phyloP scores from a whole-genome alignment of 169 alveolate genomes.

The Plasmodium gaboni region DNA sequence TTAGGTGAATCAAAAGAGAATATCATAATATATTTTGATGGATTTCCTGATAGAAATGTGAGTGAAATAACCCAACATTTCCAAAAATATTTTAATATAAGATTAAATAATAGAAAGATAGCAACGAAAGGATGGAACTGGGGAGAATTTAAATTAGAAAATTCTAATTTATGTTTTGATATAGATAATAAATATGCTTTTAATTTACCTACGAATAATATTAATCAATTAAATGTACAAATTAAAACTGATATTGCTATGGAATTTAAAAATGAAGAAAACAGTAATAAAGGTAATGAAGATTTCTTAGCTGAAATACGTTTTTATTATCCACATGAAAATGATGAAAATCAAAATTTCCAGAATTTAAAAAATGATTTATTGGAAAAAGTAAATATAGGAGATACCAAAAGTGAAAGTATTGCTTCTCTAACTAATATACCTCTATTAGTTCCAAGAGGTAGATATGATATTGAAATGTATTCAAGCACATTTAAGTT shows the following conservation, averaged over 20 bases:
- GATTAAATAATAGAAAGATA: constrained; percentile 76
- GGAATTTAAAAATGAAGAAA: constrained; percentile 82
- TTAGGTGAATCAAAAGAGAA: constrained; percentile 54
- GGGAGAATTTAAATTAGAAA: constrained; percentile 91
- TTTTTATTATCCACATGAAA: constrained; percentile 76
- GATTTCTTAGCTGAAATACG: constrained; percentile 67
- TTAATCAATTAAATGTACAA: constrained; percentile 89
- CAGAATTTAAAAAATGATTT: constrained; percentile 77
- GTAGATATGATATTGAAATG: constrained; percentile 95
- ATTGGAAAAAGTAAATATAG: constrained; percentile 93
- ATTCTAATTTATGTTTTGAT: constrained; percentile 79
- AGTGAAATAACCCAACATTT: constrained; percentile 90
- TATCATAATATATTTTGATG: constrained; percentile 61
- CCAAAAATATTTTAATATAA: constrained; percentile 85
- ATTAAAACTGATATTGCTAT: constrained; percentile 91
- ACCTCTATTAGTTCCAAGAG: constrained; percentile 96
- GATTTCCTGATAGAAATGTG: constrained; percentile 76
- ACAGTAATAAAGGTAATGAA: constrained; percentile 34
- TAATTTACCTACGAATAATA: constrained; percentile 86
- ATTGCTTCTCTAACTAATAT: constrained; percentile 94
- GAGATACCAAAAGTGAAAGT: constrained; percentile 92
- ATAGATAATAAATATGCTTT: constrained; percentile 87
- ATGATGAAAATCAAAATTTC: constrained; percentile 54
- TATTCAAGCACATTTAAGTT: constrained; percentile 92
- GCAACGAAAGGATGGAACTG: constrained; percentile 92